Evolutionary conservation across 106 monocot genomes (phyloP).

Genomic region (Dendrobium nobile): DNA sequence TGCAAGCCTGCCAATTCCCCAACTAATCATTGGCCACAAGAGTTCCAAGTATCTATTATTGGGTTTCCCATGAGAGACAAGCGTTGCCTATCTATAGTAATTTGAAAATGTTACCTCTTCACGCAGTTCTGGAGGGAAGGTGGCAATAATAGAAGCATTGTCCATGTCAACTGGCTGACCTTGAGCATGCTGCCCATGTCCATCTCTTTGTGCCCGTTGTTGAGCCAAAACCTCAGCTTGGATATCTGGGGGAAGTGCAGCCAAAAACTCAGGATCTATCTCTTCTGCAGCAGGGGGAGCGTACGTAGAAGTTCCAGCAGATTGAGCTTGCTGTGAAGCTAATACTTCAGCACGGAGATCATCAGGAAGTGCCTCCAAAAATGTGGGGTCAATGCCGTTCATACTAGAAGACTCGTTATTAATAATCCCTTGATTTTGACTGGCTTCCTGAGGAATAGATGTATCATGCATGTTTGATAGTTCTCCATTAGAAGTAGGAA

Average conservation of each 20-base stretch:
- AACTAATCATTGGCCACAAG: background rate
- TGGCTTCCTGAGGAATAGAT: slow-evolving; percentile 21
- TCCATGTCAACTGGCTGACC: slow-evolving; percentile 82
- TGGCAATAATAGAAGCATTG: slow-evolving; percentile 82
- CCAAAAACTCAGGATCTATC: slow-evolving; percentile 84
- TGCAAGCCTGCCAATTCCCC: background rate
- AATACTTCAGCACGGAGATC: slow-evolving; percentile 79
- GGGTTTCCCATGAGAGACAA: background rate
- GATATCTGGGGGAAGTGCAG: slow-evolving; percentile 77
- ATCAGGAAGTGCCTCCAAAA: slow-evolving; percentile 73
- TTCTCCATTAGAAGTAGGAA: slow-evolving; percentile 18
- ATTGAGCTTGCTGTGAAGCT: slow-evolving; percentile 54
- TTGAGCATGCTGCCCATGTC: slow-evolving; percentile 34
- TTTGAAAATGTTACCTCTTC: slow-evolving; percentile 41
- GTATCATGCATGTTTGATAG: slow-evolving; percentile 13
- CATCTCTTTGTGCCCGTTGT: slow-evolving; percentile 53
- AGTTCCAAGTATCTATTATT: background rate
- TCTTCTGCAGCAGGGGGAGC: slow-evolving; percentile 54
- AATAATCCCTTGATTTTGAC: slow-evolving; percentile 23
- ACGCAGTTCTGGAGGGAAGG: slow-evolving; percentile 72
- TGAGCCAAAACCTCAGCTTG: slow-evolving; percentile 83
- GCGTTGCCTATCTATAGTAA: background rate
- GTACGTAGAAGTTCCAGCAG: slow-evolving; percentile 30
- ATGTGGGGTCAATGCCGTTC: slow-evolving; percentile 80
- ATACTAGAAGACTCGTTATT: slow-evolving; percentile 35